These are phyloP conservation scores for Lachnellula cervina DNA, from an alignment of 2,329 filamentous ascomycete genomes.

Conservation along the genomic window DNA sequence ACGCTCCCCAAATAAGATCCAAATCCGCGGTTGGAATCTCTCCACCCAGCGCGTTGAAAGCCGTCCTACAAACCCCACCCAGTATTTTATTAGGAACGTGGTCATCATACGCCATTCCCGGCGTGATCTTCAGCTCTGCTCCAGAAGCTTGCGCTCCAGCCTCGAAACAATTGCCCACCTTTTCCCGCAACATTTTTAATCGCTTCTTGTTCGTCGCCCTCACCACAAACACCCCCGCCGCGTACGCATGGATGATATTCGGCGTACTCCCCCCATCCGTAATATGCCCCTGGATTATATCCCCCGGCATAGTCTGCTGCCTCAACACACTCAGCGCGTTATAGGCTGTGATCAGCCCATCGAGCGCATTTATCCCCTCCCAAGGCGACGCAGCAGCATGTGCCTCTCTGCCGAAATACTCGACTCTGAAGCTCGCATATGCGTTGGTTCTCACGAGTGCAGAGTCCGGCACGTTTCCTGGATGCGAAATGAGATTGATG, in stretches of 20 bases:
- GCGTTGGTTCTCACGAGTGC: conserved; percentile 49
- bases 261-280: conserved; percentile 35
- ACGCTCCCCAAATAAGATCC: conserved; percentile 38
- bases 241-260: conserved; percentile 35
- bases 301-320: conserved; percentile 26
- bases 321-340: conserved; percentile 30
- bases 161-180: conserved; percentile 43
- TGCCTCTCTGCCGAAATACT: conserved; percentile 48
- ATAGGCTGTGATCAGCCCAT: conserved; percentile 35
- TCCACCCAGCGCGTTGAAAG: conserved; percentile 39
- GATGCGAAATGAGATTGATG: conserved; percentile 38
- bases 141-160: conserved; percentile 47
- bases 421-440: conserved; percentile 44
- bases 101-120: conserved; percentile 44
- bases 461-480: conserved; percentile 34
- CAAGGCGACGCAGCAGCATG: conserved; percentile 37
- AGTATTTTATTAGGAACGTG: conserved; percentile 50
- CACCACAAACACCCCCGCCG: conserved; percentile 36
- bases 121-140: conserved; percentile 41
- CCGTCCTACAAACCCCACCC: conserved; percentile 40
- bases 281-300: conserved; percentile 37
- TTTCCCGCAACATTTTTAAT: conserved; percentile 36
- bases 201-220: conserved; percentile 40
- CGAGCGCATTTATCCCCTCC: conserved; percentile 37
- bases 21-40: conserved; percentile 35